Evolutionary conservation across 345 rosid genomes (phyloP).

Genomic region (Salix koriyanagi): DNA sequence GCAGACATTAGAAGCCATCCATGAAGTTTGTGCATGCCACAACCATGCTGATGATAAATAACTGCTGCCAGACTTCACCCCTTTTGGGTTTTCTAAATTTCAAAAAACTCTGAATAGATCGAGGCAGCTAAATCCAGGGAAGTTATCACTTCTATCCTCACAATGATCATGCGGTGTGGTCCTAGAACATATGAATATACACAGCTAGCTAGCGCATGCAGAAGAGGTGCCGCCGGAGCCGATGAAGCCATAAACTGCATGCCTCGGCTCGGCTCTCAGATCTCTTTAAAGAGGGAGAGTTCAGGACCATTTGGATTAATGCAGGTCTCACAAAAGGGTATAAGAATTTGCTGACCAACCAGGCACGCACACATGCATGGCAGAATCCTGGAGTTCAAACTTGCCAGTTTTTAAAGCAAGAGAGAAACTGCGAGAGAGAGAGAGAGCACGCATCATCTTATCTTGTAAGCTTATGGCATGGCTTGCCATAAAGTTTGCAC

Average conservation of each 20-base stretch:
- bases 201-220: neutral
- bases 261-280: neutral
- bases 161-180: neutral
- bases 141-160: neutral
- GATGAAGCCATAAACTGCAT: neutral
- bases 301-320: neutral
- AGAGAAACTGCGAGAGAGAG: neutral
- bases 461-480: constrained; percentile 4
- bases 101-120: neutral
- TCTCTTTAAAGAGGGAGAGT: neutral
- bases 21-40: neutral
- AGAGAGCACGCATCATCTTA: neutral
- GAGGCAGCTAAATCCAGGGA: neutral
- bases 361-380: neutral
- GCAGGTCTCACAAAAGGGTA: neutral
- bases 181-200: neutral
- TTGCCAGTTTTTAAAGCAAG: neutral
- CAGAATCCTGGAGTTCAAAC: neutral
- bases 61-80: neutral
- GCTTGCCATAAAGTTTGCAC: neutral
- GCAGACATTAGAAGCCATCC: neutral
- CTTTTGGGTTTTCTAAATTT: neutral
- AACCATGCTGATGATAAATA: too few species aligned
- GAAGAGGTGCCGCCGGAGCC: neutral
- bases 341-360: neutral